Conservation (phyloP, 371 early-diverging fungal species). For the Lichtheimia corymbifera region DNA sequence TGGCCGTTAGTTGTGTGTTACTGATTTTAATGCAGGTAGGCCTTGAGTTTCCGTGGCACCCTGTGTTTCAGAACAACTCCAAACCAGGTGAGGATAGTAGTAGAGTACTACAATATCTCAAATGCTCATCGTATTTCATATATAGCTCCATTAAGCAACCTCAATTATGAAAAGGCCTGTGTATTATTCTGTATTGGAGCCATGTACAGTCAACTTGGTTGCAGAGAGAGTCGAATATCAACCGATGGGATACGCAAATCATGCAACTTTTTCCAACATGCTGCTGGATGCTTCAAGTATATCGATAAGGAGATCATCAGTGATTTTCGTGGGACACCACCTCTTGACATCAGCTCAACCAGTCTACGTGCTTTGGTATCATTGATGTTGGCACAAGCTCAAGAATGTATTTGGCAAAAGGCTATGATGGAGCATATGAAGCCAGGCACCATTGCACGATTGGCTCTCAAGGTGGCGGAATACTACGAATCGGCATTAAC, state of each 20-base stretch:
- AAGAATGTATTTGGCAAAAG: conserved; percentile 87
- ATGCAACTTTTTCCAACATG: conserved; percentile 76
- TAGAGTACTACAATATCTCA: neutral
- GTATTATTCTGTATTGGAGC: conserved; percentile 85
- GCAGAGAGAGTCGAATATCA: conserved; percentile 61
- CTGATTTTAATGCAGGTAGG: conserved; percentile 15
- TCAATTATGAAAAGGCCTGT: conserved; percentile 84
- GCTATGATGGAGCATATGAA: conserved; percentile 80
- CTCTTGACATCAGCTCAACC: conserved; percentile 57
- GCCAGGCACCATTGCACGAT: conserved; percentile 72
- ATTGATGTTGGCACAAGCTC: conserved; percentile 89
- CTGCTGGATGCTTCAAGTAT: conserved; percentile 82
- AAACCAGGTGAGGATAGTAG: conserved; percentile 15
- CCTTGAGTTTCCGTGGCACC: conserved; percentile 18
- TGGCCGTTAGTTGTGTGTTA: conserved; percentile 2
- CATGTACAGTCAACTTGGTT: conserved; percentile 79
- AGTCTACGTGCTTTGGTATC: conserved; percentile 66
- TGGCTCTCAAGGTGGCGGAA: conserved; percentile 76
- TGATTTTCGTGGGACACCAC: conserved; percentile 57
- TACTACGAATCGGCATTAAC: conserved; percentile 64
- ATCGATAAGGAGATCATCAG: conserved; percentile 59
- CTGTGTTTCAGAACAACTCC: conserved; percentile 12
- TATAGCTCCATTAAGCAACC: conserved; percentile 41
- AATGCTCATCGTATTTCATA: neutral
- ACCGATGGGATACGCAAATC: conserved; percentile 80